These are phyloP conservation scores for Peniophora sp. DNA, from an alignment of 1,284 basidiomycete genomes.

Conservation along the genomic window DNA sequence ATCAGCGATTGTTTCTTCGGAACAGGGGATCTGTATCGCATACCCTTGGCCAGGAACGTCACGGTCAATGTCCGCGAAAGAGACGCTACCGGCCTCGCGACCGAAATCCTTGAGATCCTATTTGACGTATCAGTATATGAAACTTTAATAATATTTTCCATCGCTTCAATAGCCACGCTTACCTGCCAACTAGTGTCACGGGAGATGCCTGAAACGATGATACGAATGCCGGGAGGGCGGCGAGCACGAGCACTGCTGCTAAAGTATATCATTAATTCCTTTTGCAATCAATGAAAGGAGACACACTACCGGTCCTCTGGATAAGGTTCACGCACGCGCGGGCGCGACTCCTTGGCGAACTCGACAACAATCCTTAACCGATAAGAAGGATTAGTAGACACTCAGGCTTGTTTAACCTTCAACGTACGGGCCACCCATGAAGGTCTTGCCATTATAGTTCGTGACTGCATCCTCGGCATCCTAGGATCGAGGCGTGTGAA, in stretches of 20 bases:
- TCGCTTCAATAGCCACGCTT: slow-evolving; percentile 19
- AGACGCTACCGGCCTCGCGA: slow-evolving; percentile 84
- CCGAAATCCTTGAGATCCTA: slow-evolving; percentile 97
- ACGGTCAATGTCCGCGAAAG: slow-evolving; percentile 89
- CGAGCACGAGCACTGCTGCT: slow-evolving; percentile 49
- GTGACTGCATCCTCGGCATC: slow-evolving; percentile 90
- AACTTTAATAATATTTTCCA: neutral
- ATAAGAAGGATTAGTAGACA: neutral
- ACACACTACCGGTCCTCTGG: slow-evolving; percentile 32
- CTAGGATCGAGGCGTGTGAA: slow-evolving; percentile 26
- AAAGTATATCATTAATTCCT: neutral
- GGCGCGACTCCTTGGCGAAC: slow-evolving; percentile 83
- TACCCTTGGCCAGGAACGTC: slow-evolving; percentile 76
- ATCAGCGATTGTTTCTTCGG: neutral
- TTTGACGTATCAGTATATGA: slow-evolving; percentile 9
- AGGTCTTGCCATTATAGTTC: slow-evolving; percentile 79
- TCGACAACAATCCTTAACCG: slow-evolving; percentile 76
- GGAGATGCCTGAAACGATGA: slow-evolving; percentile 81
- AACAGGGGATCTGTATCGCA: slow-evolving; percentile 1
- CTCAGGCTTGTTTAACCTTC: neutral
- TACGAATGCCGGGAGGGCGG: slow-evolving; percentile 73
- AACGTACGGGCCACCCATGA: slow-evolving; percentile 53
- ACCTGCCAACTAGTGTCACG: slow-evolving; percentile 98
- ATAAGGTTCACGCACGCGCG: slow-evolving; percentile 63
- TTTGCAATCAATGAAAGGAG: neutral